Conservation (phyloP, 1,284 basidiomycete genomes). For the Leccinum huronense region DNA sequence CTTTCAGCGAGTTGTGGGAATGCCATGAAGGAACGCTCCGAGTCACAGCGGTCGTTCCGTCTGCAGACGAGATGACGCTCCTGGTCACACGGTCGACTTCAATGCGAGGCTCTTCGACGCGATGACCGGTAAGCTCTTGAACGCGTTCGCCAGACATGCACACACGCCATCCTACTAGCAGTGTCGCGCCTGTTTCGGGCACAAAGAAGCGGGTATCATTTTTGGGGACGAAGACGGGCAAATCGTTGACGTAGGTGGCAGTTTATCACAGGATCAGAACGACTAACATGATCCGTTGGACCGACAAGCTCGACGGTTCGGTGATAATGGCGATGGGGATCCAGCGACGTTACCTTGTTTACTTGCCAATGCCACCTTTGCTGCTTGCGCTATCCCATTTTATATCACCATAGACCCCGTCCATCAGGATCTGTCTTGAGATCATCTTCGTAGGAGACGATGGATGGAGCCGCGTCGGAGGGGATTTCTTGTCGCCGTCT, state of each 20-base stretch:
- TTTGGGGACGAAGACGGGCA: slow-evolving; percentile 88
- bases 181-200: slow-evolving; percentile 80
- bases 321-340: slow-evolving; percentile 76
- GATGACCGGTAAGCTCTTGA: slow-evolving; percentile 79
- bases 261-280: not conserved
- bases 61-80: slow-evolving; percentile 72
- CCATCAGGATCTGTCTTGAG: slow-evolving; percentile 80
- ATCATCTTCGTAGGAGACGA: slow-evolving; percentile 38
- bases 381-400: slow-evolving; percentile 85
- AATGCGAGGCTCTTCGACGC: slow-evolving; percentile 86
- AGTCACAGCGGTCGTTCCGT: slow-evolving; percentile 77
- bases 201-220: slow-evolving; percentile 78
- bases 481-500: slow-evolving; percentile 22
- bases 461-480: slow-evolving; percentile 24
- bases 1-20: no score
- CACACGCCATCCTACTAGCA: slow-evolving; percentile 39
- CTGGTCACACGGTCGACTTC: slow-evolving; percentile 82
- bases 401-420: slow-evolving; percentile 92
- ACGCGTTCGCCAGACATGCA: slow-evolving; percentile 78
- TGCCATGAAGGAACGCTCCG: no score
- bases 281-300: slow-evolving; percentile 33
- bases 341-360: slow-evolving; percentile 83
- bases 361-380: slow-evolving; percentile 88
- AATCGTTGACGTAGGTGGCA: slow-evolving; percentile 72
- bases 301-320: slow-evolving; percentile 65